Evolutionary conservation across 2,329 filamentous ascomycete genomes (phyloP), one percentile per base, ranked within the genome.

Genomic region (Clarireedia hainanense): DNA sequence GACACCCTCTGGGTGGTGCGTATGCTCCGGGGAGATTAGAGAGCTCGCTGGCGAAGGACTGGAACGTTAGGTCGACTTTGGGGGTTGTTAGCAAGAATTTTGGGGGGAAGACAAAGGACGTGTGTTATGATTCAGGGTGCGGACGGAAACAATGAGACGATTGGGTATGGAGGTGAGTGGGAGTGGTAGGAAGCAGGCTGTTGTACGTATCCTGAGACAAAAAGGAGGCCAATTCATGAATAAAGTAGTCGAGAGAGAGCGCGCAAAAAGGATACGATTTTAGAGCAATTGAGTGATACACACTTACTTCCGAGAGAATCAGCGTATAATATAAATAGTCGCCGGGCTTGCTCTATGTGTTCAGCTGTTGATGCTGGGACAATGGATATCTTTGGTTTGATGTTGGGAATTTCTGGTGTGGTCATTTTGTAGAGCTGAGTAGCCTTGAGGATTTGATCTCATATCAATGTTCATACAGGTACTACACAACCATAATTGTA

Each of bases 21-120:
- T 84, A 84, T 64, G 76, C 76, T 1, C 80, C 80, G 0, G 81
- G 80, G 15, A 84, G 68, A 7, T 66, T 70, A 6, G 72, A 68
- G 20, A 84, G 70, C 64, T 84, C 81, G 9, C 70, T 63, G 9
- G 72, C 64, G 67, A 82, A 84, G 57, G 74, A 71, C 65, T 84
- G 80, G 63, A 80, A 84, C 10, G 73, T 71, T 37, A 84, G 76
- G 60, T 81, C 79, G 51, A 84, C 72, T 42, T 14, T 3, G 20
- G 71, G 30, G 10, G 2, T 34, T 34, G 30, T 34, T 34, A 34
- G 30, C 10, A 10, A 10, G 7, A 3, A 34, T 1, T 34, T 34
- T 20, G 20, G 20, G 20, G 20, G 20, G 20, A 20, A 2, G 20
- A 20, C 20, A 20, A 20, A 20, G 30, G 12, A 34, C 9, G 30